These are phyloP conservation scores for Monosporascus sp. DNA, from an alignment of 2,329 filamentous ascomycete species.

Conservation along the genomic window DNA sequence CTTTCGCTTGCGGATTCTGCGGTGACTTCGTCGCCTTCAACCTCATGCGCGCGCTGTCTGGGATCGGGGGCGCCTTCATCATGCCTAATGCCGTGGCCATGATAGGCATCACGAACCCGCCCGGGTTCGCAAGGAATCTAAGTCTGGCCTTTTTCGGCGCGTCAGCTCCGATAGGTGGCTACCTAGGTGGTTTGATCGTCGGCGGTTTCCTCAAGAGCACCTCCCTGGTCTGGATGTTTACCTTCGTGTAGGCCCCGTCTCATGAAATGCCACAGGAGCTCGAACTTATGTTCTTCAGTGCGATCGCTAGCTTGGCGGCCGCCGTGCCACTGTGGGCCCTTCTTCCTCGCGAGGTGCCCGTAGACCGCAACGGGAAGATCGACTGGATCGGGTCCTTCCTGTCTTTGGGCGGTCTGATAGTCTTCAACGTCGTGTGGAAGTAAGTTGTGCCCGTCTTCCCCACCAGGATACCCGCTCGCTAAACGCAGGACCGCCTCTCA, in stretches of 20 bases:
- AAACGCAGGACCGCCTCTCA: not conserved
- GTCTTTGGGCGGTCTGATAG: slow-evolving; percentile 34
- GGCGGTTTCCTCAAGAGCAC: slow-evolving; percentile 31
- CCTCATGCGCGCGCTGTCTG: slow-evolving; percentile 34
- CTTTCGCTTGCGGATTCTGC: slow-evolving; percentile 39
- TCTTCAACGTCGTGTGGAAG: slow-evolving; percentile 51
- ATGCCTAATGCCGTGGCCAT: slow-evolving; percentile 49
- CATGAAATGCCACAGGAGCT: not conserved
- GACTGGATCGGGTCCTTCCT: slow-evolving; percentile 36
- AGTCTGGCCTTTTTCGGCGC: slow-evolving; percentile 42
- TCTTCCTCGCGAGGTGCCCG: slow-evolving; percentile 22
- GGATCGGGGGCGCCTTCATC: slow-evolving; percentile 46
- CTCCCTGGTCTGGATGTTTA: slow-evolving; percentile 37
- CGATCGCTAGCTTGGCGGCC: slow-evolving; percentile 13
- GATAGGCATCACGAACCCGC: slow-evolving; percentile 41
- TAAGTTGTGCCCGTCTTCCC: slow-evolving; percentile 19
- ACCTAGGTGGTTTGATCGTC: slow-evolving; percentile 36
- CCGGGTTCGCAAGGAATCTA: slow-evolving; percentile 40
- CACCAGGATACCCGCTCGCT: not conserved
- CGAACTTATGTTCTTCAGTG: not conserved
- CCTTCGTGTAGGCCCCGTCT: slow-evolving; percentile 27
- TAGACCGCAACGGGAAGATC: slow-evolving; percentile 32
- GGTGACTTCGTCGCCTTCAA: slow-evolving; percentile 31
- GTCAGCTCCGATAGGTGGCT: slow-evolving; percentile 40
- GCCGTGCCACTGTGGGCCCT: slow-evolving; percentile 10